These are phyloP conservation scores for Hondaea fermentalgiana DNA, from an alignment of 108 stramenopile genomes.

Conservation along the genomic window DNA sequence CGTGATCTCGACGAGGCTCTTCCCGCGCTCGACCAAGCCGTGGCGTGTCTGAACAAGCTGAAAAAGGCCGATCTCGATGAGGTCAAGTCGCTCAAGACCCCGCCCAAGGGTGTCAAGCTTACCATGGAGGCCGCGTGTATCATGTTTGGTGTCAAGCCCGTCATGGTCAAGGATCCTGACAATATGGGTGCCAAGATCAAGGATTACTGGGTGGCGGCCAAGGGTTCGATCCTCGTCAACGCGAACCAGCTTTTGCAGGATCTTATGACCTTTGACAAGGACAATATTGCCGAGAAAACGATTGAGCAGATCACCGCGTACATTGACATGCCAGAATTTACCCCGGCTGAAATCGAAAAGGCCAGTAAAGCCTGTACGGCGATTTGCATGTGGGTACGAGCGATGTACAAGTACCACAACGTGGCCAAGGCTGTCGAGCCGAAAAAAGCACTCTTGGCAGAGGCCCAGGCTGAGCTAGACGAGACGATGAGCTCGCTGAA, in stretches of 20 bases:
- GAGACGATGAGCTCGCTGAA: constrained; percentile 35
- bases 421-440: constrained; percentile 57
- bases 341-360: constrained; percentile 48
- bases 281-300: constrained; percentile 50
- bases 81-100: constrained; percentile 44
- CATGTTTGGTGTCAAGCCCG: constrained; percentile 48
- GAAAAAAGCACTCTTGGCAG: constrained; percentile 36
- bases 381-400: constrained; percentile 61
- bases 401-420: constrained; percentile 61
- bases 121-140: constrained; percentile 54
- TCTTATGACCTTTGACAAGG: constrained; percentile 54
- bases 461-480: constrained; percentile 51
- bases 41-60: constrained; percentile 44
- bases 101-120: constrained; percentile 45
- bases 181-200: constrained; percentile 48
- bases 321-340: constrained; percentile 49
- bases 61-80: constrained; percentile 57
- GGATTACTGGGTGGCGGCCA: constrained; percentile 47
- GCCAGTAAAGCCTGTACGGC: constrained; percentile 53
- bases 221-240: constrained; percentile 37
- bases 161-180: constrained; percentile 43
- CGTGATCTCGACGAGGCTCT: constrained; percentile 51
- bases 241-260: constrained; percentile 43
- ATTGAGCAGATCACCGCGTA: constrained; percentile 48
- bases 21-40: constrained; percentile 52